These are phyloP conservation scores for Rhizophagus clarus DNA, from an alignment of 192 early-diverging fungal genomes.

Conservation along the genomic window DNA sequence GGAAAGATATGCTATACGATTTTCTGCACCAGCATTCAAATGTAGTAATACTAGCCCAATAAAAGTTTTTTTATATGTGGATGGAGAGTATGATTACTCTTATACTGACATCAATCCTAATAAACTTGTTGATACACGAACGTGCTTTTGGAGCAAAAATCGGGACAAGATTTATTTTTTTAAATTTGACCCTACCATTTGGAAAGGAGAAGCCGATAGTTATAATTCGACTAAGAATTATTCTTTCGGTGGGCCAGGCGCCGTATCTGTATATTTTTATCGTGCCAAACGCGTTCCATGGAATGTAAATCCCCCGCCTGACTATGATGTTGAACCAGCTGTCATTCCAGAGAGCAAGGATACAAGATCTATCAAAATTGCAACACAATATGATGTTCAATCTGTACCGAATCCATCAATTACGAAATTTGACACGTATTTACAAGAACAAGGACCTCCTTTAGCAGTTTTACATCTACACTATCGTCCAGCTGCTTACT, in stretches of 20 bases:
- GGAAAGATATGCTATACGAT: background rate
- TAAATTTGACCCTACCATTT: constrained; percentile 12
- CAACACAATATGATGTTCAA: constrained; percentile 15
- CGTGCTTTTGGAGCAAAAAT: constrained; percentile 20
- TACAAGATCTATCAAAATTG: background rate
- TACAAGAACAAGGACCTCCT: constrained; percentile 5
- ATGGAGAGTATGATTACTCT: constrained; percentile 18
- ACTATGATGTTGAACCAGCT: constrained; percentile 3
- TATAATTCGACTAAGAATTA: background rate
- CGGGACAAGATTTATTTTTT: constrained; percentile 14
- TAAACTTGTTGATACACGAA: background rate
- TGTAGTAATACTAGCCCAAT: background rate
- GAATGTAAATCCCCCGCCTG: background rate
- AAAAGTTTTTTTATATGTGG: constrained; percentile 20
- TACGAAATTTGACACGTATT: constrained; percentile 10
- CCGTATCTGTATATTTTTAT: constrained; percentile 17
- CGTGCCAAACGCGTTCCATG: constrained; percentile 6
- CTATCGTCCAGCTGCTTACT: constrained; percentile 13
- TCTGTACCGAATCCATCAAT: background rate
- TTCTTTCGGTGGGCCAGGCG: constrained; percentile 3
- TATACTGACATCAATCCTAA: constrained; percentile 4
- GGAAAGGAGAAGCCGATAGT: background rate
- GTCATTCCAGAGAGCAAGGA: constrained; percentile 1
- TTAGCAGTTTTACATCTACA: constrained; percentile 9
- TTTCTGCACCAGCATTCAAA: background rate